A percentile compares a stretch with the other conserved stretches of the same genome.
These are phyloP conservation scores for Hypoxylon sp. DNA, from an alignment of 2,329 filamentous ascomycete species.

Conservation along the genomic window DNA sequence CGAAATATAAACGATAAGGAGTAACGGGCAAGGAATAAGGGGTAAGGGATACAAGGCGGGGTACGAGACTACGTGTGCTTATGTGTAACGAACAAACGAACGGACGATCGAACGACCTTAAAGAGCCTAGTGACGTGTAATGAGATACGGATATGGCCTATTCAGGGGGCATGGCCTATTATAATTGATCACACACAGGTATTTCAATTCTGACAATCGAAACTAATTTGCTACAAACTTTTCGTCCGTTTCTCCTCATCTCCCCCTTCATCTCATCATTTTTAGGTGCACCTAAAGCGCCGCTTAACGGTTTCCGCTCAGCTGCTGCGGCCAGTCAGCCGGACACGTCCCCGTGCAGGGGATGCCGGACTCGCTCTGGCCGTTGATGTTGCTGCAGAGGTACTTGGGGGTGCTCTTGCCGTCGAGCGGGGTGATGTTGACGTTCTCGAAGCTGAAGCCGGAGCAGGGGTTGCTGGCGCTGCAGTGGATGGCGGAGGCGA, in stretches of 20 bases:
- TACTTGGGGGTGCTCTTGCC: slow-evolving; percentile 58
- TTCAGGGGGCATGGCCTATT: slow-evolving; percentile 1
- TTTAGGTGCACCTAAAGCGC: neutral
- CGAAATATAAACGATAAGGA: slow-evolving; percentile 12
- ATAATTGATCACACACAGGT: neutral
- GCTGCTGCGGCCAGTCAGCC: slow-evolving; percentile 58
- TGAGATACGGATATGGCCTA: slow-evolving; percentile 27
- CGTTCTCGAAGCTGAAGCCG: slow-evolving; percentile 61
- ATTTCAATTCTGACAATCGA: neutral
- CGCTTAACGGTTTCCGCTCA: slow-evolving; percentile 51
- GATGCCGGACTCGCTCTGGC: slow-evolving; percentile 55
- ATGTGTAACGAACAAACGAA: slow-evolving; percentile 30
- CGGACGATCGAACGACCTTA: neutral
- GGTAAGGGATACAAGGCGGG: slow-evolving; percentile 19
- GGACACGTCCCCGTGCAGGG: slow-evolving; percentile 58
- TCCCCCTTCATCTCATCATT: too few relatives aligned
- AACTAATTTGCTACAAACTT: slow-evolving; percentile 4
- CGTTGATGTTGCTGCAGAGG: slow-evolving; percentile 61
- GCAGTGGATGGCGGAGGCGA: slow-evolving; percentile 64
- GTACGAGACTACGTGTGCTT: slow-evolving; percentile 34
- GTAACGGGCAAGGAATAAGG: neutral
- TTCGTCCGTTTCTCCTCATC: neutral
- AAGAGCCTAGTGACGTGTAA: slow-evolving; percentile 34
- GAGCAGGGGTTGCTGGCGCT: slow-evolving; percentile 60
- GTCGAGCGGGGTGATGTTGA: slow-evolving; percentile 62